These are phyloP conservation scores for Hymenoscyphus infarciens DNA, from an alignment of 2,329 filamentous ascomycete species.

Conservation along the genomic window DNA sequence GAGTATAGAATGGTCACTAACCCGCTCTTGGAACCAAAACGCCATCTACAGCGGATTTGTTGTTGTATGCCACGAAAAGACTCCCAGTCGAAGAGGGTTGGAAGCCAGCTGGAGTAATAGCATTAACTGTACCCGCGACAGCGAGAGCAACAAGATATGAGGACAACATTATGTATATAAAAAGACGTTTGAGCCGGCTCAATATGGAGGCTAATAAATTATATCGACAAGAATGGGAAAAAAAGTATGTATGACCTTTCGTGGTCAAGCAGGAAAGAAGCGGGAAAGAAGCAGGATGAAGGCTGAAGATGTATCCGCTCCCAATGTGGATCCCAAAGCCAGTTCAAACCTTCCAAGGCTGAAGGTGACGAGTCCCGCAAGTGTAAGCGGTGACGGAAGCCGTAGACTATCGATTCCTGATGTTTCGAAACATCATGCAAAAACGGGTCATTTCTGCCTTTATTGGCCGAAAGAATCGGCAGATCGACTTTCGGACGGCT, in stretches of 20 bases:
- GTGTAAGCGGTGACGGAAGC: not conserved
- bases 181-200: conserved; percentile 4
- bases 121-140: conserved; percentile 28
- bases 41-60: conserved; percentile 27
- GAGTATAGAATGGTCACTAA: conserved; percentile 5
- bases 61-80: conserved; percentile 28
- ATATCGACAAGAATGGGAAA: not conserved
- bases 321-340: not conserved
- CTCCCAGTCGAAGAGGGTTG: conserved; percentile 25
- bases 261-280: not conserved
- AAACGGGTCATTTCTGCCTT: not conserved
- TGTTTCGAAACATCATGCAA: conserved; percentile 5
- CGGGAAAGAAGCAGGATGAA: not conserved
- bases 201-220: not conserved
- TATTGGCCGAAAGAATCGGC: not conserved
- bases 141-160: conserved; percentile 23
- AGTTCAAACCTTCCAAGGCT: not conserved
- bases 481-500: not conserved
- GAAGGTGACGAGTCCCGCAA: not conserved
- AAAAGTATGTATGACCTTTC: not conserved
- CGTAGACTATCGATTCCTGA: not conserved
- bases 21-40: conserved; percentile 26
- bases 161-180: conserved; percentile 23
- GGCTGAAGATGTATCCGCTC: not conserved
- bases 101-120: conserved; percentile 30